Evolutionary conservation across 2,329 filamentous ascomycete genomes (phyloP).

Genomic region (Alternaria brassicicola): DNA sequence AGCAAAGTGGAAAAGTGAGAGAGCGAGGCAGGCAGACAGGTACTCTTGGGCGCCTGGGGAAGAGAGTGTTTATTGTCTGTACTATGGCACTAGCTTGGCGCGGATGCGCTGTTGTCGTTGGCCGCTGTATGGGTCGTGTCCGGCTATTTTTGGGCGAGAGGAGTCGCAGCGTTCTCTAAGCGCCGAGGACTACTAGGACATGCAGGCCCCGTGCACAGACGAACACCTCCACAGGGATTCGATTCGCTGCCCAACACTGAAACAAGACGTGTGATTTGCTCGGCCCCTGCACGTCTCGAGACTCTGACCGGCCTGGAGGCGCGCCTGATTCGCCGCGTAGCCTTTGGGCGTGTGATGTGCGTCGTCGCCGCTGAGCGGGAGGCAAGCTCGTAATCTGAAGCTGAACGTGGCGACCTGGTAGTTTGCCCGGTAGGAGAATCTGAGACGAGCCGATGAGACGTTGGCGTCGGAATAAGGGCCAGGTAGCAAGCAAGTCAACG

Average conservation of each 20-base stretch:
- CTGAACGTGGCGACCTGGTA: constrained; percentile 36
- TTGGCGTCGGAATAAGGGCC: constrained; percentile 22
- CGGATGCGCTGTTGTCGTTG: constrained; percentile 42
- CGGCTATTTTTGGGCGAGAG: constrained; percentile 35
- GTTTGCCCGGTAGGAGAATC: constrained; percentile 22
- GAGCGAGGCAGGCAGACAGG: constrained; percentile 36
- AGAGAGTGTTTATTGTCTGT: constrained; percentile 42
- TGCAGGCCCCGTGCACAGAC: constrained; percentile 26
- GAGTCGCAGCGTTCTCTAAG: constrained; percentile 37
- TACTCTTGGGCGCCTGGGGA: constrained; percentile 34
- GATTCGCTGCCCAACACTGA: constrained; percentile 34
- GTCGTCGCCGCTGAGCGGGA: constrained; percentile 34
- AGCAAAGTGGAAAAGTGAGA: constrained; percentile 31
- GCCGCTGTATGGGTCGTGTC: constrained; percentile 38
- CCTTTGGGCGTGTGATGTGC: constrained; percentile 33
- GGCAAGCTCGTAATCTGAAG: constrained; percentile 27
- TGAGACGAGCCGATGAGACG: constrained; percentile 41
- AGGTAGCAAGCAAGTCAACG: constrained; percentile 20
- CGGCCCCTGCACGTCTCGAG: constrained; percentile 43
- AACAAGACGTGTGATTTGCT: constrained; percentile 47
- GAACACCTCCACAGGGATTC: constrained; percentile 19
- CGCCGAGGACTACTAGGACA: constrained; percentile 31
- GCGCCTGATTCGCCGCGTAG: constrained; percentile 36
- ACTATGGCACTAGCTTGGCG: constrained; percentile 33
- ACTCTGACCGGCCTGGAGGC: constrained; percentile 18